Percentiles rank a stretch among this genome's conserved stretches.
These are phyloP conservation scores for Syzygium jambos DNA, from an alignment of 345 rosid species.

Conservation along the genomic window DNA sequence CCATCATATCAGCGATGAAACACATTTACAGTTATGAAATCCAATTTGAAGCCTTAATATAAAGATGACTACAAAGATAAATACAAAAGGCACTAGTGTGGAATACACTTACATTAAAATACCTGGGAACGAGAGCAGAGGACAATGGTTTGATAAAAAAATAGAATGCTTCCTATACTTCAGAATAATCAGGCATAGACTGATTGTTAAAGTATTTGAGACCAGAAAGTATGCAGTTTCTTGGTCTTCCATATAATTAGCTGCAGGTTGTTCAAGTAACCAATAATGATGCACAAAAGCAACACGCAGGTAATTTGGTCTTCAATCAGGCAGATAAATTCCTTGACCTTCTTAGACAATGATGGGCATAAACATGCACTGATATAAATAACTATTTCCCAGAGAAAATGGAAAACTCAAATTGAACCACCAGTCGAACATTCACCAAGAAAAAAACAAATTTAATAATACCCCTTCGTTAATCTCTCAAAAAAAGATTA, in stretches of 20 bases:
- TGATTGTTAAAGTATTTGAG: neutral
- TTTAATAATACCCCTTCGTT: neutral
- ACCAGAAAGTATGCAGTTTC: neutral
- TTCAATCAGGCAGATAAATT: neutral
- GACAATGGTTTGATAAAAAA: neutral
- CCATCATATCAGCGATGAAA: neutral
- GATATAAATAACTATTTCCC: neutral
- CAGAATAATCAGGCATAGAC: too few species aligned
- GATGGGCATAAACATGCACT: neutral
- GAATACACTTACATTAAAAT: neutral
- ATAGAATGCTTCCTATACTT: neutral
- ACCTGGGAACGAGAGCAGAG: neutral
- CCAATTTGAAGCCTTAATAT: neutral
- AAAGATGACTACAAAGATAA: neutral
- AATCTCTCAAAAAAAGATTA: neutral
- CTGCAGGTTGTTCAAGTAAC: neutral
- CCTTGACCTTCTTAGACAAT: neutral
- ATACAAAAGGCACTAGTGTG: neutral
- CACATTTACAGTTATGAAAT: neutral
- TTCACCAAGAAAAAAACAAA: neutral
- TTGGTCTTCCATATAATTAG: neutral
- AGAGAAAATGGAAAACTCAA: neutral
- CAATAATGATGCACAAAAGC: neutral
- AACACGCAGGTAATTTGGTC: neutral
- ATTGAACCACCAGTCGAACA: neutral